Conservation (phyloP, 2,329 filamentous ascomycete genomes). For the Alternaria infectoria region DNA sequence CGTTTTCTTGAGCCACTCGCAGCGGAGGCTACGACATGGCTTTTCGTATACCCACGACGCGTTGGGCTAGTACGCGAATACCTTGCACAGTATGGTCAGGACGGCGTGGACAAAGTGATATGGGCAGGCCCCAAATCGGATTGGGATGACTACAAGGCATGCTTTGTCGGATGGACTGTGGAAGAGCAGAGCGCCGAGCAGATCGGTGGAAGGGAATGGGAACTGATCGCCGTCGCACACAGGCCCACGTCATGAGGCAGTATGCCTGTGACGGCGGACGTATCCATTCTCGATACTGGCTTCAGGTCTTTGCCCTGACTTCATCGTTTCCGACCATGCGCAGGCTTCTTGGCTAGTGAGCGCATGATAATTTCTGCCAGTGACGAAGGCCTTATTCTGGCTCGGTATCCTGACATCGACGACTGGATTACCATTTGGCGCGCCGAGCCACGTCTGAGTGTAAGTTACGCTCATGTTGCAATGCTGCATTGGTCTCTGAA, state of each 20-base stretch:
- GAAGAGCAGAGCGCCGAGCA: constrained; percentile 27
- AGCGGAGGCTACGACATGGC: constrained; percentile 52
- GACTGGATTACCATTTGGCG: neutral
- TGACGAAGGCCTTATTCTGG: neutral
- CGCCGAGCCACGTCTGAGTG: neutral
- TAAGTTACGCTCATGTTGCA: neutral
- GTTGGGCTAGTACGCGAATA: constrained; percentile 55
- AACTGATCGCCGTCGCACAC: constrained; percentile 37
- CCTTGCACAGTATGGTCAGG: constrained; percentile 42
- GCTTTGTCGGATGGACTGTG: constrained; percentile 33
- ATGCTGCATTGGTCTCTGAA: neutral
- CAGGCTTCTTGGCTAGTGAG: too few relatives aligned
- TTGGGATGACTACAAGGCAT: constrained; percentile 46
- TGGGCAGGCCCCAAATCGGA: constrained; percentile 55
- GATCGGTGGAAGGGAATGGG: constrained; percentile 43
- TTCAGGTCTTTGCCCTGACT: neutral
- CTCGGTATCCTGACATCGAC: neutral
- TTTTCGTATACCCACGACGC: constrained; percentile 63
- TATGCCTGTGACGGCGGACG: neutral
- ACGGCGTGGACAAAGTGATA: constrained; percentile 44
- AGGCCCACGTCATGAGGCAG: neutral
- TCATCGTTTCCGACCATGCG: neutral
- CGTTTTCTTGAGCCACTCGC: constrained; percentile 54
- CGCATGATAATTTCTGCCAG: too few relatives aligned
- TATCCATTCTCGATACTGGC: too few relatives aligned